Percentiles rank a stretch among this genome's conserved stretches.
These are phyloP conservation scores for Senna tora DNA, from an alignment of 306 rosid genomes.

Conservation along the genomic window DNA sequence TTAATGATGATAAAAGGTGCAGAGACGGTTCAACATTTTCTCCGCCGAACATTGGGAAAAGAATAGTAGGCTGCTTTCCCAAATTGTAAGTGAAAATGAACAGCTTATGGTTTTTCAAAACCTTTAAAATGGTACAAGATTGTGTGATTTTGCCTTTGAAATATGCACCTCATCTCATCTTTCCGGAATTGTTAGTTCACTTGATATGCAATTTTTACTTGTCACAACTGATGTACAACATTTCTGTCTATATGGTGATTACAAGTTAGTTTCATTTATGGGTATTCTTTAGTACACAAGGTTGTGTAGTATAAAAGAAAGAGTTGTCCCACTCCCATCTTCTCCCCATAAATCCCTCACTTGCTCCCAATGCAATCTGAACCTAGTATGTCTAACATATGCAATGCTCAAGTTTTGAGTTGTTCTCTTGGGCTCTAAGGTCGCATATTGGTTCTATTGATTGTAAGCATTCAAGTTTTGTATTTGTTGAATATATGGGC, in stretches of 20 bases:
- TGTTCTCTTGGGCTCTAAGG: conserved; percentile 8
- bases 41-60: conserved; percentile 28
- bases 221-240: conserved; percentile 10
- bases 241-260: conserved; percentile 8
- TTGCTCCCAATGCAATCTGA: conserved; percentile 9
- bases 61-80: conserved; percentile 36
- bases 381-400: background rate
- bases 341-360: background rate
- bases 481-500: conserved; percentile 1
- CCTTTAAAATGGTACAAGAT: conserved; percentile 1
- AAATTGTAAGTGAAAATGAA: conserved; percentile 46
- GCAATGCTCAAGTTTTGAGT: conserved; percentile 10
- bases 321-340: too few relatives aligned
- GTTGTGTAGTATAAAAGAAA: conserved; percentile 11
- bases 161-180: conserved; percentile 5
- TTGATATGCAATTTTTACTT: conserved; percentile 22
- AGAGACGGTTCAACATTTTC: conserved; percentile 43
- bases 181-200: conserved; percentile 12
- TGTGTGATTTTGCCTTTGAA: conserved; percentile 27
- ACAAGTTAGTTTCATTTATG: conserved; percentile 10
- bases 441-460: conserved; percentile 7
- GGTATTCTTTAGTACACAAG: conserved; percentile 11
- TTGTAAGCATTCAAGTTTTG: too few relatives aligned
- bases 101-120: conserved; percentile 29
- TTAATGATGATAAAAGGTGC: conserved; percentile 43